Evolutionary conservation across 208 protist species (phyloP).

Genomic region (Crithidia sp.): DNA sequence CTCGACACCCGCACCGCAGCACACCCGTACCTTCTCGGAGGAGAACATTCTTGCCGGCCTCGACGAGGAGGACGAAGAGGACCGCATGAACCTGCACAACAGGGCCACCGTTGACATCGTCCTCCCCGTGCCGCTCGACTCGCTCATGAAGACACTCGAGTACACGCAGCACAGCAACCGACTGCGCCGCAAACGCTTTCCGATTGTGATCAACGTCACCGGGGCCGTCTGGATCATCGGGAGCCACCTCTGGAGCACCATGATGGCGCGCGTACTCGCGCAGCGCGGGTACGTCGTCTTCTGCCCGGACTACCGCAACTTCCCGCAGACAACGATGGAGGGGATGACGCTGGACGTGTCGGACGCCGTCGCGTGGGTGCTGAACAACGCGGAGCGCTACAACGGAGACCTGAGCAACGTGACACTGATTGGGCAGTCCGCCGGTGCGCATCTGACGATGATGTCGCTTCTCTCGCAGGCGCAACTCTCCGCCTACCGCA

Average conservation of each 20-base stretch:
- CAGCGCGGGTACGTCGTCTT: conserved; percentile 87
- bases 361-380: conserved; percentile 86
- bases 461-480: conserved; percentile 89
- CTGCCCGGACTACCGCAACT: conserved; percentile 94
- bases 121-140: conserved; percentile 53
- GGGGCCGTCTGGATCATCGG: conserved; percentile 91
- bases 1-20: conserved; percentile 6
- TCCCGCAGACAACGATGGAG: conserved; percentile 90
- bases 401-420: conserved; percentile 84
- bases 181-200: conserved; percentile 73
- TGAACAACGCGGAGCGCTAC: conserved; percentile 86
- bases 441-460: conserved; percentile 86
- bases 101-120: conserved; percentile 69
- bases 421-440: conserved; percentile 81
- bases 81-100: conserved; percentile 71
- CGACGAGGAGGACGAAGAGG: conserved; percentile 58
- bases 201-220: conserved; percentile 73
- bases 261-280: conserved; percentile 80
- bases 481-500: conserved; percentile 64
- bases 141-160: conserved; percentile 64
- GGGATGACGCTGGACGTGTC: conserved; percentile 90
- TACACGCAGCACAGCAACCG: conserved; percentile 38
- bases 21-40: conserved; percentile 10
- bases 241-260: conserved; percentile 75
- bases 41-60: conserved; percentile 12